Evolutionary conservation across 192 early-diverging fungal species (phyloP), one percentile per base, ranked within the genome.

Genomic region (Gigaspora rosea): DNA sequence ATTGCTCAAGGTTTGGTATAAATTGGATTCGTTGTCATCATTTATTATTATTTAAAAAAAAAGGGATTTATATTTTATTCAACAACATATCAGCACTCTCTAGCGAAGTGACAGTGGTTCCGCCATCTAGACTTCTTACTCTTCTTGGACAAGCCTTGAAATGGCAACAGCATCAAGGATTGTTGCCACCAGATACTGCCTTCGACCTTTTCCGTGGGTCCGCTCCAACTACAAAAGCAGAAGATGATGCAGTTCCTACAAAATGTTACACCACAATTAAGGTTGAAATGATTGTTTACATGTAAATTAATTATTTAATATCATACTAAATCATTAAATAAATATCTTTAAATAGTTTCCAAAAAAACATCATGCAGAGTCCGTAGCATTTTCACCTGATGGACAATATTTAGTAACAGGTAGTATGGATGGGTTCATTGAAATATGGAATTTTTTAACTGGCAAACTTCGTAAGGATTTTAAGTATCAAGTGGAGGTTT

Each of bases 361-460:
- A 3, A 94, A 94, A 76, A 96, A 95, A 77, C 90, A 93, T 61
- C 90, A 92, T 68, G 90, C 93, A 1, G 93, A 93, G 67, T 85
- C 88, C 66, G 86, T 88, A 3, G 87, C 86, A 41, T 98, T 98
- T 78, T 95, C 95, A 0, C 90, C 92, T 4, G 90, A 93, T 71
- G 94, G 95, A 9, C 90, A 92, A 61, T 92, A 87, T 51, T 79
- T 98, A 18, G 95, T 86, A 8, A 97, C 96, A 22, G 97, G 97
- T 35, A 93, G 91, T 63, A 83, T 88, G 50, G 97, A 98, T 85
- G 97, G 97, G 2, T 95, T 97, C 81, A 94, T 99, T 78, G 97
- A 99, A 83, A 80, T 99, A 15, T 99, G 95, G 95, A 96, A 96
- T 75, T 92, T 90, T 71, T 85, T 94, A 71, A 97, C 96, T 1